Base-by-base conservation (phyloP, 2,329 filamentous ascomycete species). In the Xylariaceae sp. region DNA sequence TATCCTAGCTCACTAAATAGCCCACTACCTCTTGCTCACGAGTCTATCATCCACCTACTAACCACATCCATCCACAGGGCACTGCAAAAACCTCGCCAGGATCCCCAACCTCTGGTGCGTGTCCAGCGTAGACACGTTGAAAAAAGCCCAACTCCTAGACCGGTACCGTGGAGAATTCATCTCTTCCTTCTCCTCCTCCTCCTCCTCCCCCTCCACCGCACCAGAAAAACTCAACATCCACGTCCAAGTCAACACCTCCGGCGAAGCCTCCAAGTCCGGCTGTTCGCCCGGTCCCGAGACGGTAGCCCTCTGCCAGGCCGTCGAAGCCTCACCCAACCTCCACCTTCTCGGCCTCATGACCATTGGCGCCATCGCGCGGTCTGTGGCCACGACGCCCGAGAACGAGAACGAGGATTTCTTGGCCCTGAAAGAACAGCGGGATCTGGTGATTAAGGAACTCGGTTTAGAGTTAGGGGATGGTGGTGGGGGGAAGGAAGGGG, bases 161-260 rank as follows among this genome's bases (percentile, higher is more conserved):
- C 88, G 89, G 60, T 85, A 91, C 12, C 88, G 95, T 44, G 83
- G 82, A 11, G 85, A 84, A 33, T 76, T 89, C 33, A 71, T 79
- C 21, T 68, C 75, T 19, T 65, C 73, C 39, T 63, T 74, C 33
- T 56, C 72, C 47, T 51, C 60, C 2, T 19, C 62, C 4, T 56
- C 69, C 16, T 37, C 64, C 56, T 66, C 54, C 1, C 4, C 53
- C 4, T 34, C 44, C 7, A n/a, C 44, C 7, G 19, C 2, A 67
- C 74, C 46, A 76, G 40, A 51, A 21, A 63, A 78, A 56, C 77
- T 97, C 65, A 79, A 87, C 53, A 81, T 99, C 26, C 92, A 95
- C 77, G 88, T 99, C 16, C 95, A 99, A 76, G 87, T 99, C 66
- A 99, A 99, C 76, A 99, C 95, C 0, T 96, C 91, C 0, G 92